Evolutionary conservation across 805 yeast species (phyloP).

Genomic region (Candida sonorensis): DNA sequence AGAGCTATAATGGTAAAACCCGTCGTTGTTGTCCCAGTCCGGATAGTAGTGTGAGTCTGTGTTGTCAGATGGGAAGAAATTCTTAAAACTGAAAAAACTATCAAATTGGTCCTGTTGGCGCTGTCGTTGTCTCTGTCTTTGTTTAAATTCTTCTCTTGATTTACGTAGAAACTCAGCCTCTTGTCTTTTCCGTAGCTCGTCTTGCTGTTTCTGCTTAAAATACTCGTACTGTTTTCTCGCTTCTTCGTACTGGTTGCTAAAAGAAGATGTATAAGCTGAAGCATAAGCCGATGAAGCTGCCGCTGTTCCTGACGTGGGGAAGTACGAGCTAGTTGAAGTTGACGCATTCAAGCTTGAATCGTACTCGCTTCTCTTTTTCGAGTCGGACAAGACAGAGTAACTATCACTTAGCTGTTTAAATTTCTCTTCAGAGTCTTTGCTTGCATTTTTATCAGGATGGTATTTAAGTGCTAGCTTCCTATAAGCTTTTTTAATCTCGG

Average conservation of each 20-base stretch:
- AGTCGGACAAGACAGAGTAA: constrained; percentile 69
- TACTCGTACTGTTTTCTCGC: constrained; percentile 18
- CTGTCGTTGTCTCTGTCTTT: constrained; percentile 2
- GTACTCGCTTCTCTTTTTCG: constrained; percentile 51
- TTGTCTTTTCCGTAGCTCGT: constrained; percentile 9
- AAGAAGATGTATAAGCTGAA: no score
- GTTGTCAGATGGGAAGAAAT: no score
- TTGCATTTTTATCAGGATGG: constrained; percentile 79
- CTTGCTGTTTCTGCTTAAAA: constrained; percentile 10
- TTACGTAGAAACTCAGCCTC: no score
- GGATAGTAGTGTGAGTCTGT: not conserved
- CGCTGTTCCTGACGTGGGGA: no score
- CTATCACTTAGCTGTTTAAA: constrained; percentile 91
- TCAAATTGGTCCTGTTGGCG: not conserved
- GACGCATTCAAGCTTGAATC: constrained; percentile 37
- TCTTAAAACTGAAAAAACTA: not conserved
- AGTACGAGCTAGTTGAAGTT: no score
- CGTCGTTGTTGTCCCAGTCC: constrained; percentile 5
- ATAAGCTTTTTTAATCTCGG: constrained; percentile 72
- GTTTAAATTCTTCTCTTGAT: constrained; percentile 2
- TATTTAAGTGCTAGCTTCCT: constrained; percentile 62
- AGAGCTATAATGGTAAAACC: constrained; percentile 7
- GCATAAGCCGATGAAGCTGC: no score
- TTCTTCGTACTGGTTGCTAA: constrained; percentile 18
- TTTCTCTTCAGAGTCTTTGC: constrained; percentile 56